Evolutionary conservation across 768 basidiomycete genomes (phyloP).

Genomic region (Boletus sp.): DNA sequence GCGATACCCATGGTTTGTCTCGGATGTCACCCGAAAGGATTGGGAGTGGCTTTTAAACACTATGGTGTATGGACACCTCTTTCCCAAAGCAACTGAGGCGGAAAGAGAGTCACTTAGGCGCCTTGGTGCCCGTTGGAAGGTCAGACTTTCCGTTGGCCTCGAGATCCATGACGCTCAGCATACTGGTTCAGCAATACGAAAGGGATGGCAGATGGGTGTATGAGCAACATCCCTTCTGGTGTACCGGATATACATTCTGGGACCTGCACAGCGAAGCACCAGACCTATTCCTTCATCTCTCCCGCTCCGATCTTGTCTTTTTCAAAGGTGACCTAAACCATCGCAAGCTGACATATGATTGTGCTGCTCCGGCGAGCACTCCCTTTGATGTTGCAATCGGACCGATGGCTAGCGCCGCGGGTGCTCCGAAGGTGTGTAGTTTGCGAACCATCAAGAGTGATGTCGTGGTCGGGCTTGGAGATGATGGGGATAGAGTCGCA

Average conservation of each 20-base stretch:
- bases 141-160: conserved; percentile 22
- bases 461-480: conserved; percentile 84
- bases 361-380: conserved; percentile 80
- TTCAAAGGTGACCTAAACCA: conserved; percentile 97
- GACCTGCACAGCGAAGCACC: conserved; percentile 80
- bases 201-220: conserved; percentile 92
- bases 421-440: conserved; percentile 83
- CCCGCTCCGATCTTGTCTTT: conserved; percentile 83
- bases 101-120: conserved; percentile 79
- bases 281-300: conserved; percentile 89
- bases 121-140: conserved; percentile 90
- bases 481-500: conserved; percentile 63
- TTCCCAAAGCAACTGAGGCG: conserved; percentile 74
- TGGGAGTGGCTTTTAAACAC: conserved; percentile 91
- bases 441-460: conserved; percentile 93
- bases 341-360: conserved; percentile 85
- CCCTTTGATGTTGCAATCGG: conserved; percentile 91
- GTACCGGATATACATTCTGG: conserved; percentile 95
- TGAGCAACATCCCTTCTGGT: conserved; percentile 93
- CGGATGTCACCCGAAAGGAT: conserved; percentile 89
- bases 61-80: conserved; percentile 89
- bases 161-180: conserved; percentile 2
- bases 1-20: conserved; percentile 92
- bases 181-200: conserved; percentile 68
- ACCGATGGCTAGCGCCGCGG: conserved; percentile 83